Conservation (phyloP, 306 rosid genomes). For the Fragaria nilgerrensis region DNA sequence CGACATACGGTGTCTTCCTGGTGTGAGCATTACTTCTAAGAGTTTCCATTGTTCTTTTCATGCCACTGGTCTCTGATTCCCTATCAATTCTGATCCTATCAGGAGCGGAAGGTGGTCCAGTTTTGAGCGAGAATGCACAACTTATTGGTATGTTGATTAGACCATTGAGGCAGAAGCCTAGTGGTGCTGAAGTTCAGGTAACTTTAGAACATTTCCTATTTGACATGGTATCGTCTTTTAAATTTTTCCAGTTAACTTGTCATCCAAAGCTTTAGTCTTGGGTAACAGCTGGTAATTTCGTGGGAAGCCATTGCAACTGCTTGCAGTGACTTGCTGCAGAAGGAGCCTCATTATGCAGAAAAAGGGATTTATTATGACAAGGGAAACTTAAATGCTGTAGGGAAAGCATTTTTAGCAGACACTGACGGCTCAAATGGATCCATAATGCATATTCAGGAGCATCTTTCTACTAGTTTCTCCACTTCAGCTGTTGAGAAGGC, state of each 20-base stretch:
- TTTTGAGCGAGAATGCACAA: slow-evolving; percentile 59
- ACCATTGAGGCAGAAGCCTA: slow-evolving; percentile 80
- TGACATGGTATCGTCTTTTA: not conserved
- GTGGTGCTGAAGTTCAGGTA: slow-evolving; percentile 95
- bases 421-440: slow-evolving; percentile 27
- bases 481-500: slow-evolving; percentile 63
- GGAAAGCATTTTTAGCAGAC: slow-evolving; percentile 26
- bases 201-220: slow-evolving; percentile 17
- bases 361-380: slow-evolving; percentile 38
- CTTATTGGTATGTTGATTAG: slow-evolving; percentile 74
- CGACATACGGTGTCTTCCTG: slow-evolving; percentile 92
- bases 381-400: slow-evolving; percentile 31
- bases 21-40: slow-evolving; percentile 50
- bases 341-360: slow-evolving; percentile 40
- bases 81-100: slow-evolving; percentile 41
- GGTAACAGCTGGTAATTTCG: slow-evolving; percentile 94
- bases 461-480: slow-evolving; percentile 30
- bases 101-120: slow-evolving; percentile 96
- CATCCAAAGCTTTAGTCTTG: slow-evolving; percentile 68
- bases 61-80: slow-evolving; percentile 35
- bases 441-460: slow-evolving; percentile 23
- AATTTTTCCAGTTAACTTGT: slow-evolving; percentile 48
- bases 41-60: slow-evolving; percentile 35
- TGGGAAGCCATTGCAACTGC: slow-evolving; percentile 84
- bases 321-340: slow-evolving; percentile 58